Percentiles rank a stretch among this genome's conserved stretches.
These are phyloP conservation scores for Tuber aestivum DNA, from an alignment of 495 filamentous ascomycete species.

Conservation along the genomic window DNA sequence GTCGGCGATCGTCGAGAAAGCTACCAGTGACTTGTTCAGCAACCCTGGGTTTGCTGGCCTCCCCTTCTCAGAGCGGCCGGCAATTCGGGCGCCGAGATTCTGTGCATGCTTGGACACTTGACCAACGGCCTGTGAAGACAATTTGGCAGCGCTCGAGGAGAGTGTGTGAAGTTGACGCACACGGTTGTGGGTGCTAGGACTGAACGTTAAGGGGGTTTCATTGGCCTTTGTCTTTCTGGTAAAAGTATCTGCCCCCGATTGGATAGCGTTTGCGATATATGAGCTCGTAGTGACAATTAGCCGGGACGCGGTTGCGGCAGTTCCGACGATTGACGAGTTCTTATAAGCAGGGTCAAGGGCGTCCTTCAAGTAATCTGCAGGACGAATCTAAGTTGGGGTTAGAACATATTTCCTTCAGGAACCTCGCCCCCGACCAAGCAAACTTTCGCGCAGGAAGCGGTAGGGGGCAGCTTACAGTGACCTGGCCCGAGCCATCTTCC, in stretches of 20 bases:
- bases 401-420: constrained; percentile 38
- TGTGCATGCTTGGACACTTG: constrained; percentile 74
- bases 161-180: constrained; percentile 79
- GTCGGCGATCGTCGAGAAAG: constrained; percentile 90
- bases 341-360: constrained; percentile 84
- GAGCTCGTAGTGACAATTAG: constrained; percentile 82
- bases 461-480: constrained; percentile 32
- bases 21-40: constrained; percentile 91
- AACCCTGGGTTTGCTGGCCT: constrained; percentile 70
- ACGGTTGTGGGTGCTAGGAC: constrained; percentile 72
- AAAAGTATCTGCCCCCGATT: constrained; percentile 71
- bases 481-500: constrained; percentile 56
- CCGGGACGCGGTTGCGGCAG: constrained; percentile 82
- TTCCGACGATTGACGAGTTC: constrained; percentile 77
- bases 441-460: not conserved
- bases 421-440: not conserved
- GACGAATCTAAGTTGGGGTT: constrained; percentile 64
- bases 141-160: constrained; percentile 64
- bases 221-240: constrained; percentile 69
- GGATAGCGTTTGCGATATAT: constrained; percentile 68
- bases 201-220: constrained; percentile 77
- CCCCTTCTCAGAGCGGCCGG: constrained; percentile 52
- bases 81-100: constrained; percentile 72
- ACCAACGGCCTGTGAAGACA: constrained; percentile 82
- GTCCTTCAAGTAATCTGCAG: constrained; percentile 74